phyloP scores from a whole-genome alignment of 345 rosid genomes.

The Garcia nutans region DNA sequence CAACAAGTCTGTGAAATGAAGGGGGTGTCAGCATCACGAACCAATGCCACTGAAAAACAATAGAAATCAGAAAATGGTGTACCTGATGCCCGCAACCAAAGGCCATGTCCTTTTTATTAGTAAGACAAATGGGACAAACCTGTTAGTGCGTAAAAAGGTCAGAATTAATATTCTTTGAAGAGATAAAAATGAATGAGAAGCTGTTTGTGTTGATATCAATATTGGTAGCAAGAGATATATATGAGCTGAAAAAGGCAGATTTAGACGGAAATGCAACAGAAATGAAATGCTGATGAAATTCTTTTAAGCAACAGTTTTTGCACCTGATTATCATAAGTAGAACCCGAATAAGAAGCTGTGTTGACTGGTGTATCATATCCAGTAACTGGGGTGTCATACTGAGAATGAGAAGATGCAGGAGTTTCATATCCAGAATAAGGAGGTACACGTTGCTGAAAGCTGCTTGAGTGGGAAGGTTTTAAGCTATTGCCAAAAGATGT shows the following conservation, averaged over 20 bases:
- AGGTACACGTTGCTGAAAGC: constrained; percentile 35
- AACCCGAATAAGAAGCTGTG: constrained; percentile 35
- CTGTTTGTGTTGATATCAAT: neutral
- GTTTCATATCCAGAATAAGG: constrained; percentile 21
- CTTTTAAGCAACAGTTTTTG: neutral
- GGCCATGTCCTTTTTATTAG: constrained; percentile 65
- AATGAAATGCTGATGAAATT: neutral
- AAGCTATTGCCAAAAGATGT: constrained; percentile 29
- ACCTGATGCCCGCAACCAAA: constrained; percentile 92
- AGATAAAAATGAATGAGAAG: neutral
- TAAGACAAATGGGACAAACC: constrained; percentile 74
- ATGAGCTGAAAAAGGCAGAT: neutral
- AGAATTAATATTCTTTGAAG: neutral
- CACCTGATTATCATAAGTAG: constrained; percentile 53
- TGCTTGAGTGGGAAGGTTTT: constrained; percentile 38
- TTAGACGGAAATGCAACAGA: neutral
- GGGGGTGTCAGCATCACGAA: neutral
- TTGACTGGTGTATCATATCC: constrained; percentile 36
- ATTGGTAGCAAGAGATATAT: neutral
- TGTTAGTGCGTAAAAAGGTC: constrained; percentile 20
- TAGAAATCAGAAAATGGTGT: neutral
- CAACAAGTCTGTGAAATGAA: constrained; percentile 56
- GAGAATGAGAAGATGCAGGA: constrained; percentile 15
- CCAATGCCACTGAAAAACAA: neutral
- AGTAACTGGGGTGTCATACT: constrained; percentile 22